Evolutionary conservation across 768 basidiomycete genomes (phyloP).

Genomic region (Ramaria rubella): DNA sequence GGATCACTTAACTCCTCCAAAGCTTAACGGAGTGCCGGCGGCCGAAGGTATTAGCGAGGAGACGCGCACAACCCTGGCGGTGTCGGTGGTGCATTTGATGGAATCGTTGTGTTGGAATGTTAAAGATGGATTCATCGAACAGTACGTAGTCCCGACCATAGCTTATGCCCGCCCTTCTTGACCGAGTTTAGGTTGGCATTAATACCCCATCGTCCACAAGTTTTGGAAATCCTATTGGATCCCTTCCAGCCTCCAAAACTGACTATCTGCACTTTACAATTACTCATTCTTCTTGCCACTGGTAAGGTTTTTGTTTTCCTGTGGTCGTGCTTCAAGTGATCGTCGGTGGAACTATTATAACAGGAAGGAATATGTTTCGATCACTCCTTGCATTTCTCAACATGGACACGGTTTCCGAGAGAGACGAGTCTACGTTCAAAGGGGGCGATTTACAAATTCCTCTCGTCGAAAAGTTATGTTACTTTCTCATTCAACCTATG

Average conservation of each 20-base stretch:
- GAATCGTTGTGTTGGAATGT: constrained; percentile 48
- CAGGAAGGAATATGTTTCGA: too few species aligned
- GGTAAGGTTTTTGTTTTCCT: constrained; percentile 41
- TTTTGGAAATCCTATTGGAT: constrained; percentile 42
- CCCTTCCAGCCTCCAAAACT: constrained; percentile 46
- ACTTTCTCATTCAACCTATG: constrained; percentile 8
- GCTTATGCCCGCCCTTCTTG: neutral
- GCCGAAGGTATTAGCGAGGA: neutral
- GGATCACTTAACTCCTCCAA: constrained; percentile 31
- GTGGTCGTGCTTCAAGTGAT: too few species aligned
- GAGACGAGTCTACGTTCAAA: neutral
- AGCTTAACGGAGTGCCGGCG: constrained; percentile 3
- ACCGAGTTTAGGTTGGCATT: neutral
- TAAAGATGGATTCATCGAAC: constrained; percentile 35
- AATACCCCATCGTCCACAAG: neutral
- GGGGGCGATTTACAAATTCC: constrained; percentile 1
- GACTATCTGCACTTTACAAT: constrained; percentile 39
- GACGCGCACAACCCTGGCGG: constrained; percentile 26
- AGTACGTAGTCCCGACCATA: constrained; percentile 21
- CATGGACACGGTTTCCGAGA: too few species aligned
- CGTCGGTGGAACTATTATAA: too few species aligned
- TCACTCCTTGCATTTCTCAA: too few species aligned
- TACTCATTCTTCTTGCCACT: constrained; percentile 49
- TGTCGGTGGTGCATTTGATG: constrained; percentile 40
- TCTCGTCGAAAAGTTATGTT: constrained; percentile 10